Conservation (phyloP, 768 basidiomycete genomes). For the Mycena belliarum region DNA sequence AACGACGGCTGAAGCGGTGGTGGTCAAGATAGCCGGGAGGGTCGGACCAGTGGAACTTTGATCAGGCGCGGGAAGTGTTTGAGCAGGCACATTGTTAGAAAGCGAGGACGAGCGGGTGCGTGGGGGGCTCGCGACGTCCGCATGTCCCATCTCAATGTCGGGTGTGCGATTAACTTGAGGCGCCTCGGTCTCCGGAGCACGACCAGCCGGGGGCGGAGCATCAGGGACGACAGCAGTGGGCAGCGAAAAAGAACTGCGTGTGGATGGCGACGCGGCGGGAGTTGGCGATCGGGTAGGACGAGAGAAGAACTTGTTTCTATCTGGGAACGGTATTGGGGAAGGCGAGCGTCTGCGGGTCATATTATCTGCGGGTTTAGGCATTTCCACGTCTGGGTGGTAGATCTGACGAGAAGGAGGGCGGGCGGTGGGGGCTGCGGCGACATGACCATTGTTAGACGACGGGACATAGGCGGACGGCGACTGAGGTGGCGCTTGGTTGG, state of each 20-base stretch:
- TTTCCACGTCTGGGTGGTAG: background rate
- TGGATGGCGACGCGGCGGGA: background rate
- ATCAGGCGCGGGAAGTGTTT: background rate
- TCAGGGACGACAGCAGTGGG: background rate
- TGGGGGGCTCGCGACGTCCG: constrained; percentile 1
- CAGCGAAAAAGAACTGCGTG: background rate
- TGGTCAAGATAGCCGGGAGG: background rate
- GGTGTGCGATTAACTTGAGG: background rate
- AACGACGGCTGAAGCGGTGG: background rate
- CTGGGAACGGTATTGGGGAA: background rate
- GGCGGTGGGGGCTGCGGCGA: background rate
- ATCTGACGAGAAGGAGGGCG: constrained; percentile 1
- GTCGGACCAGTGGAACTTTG: background rate
- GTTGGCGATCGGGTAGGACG: background rate
- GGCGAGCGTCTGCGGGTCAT: background rate
- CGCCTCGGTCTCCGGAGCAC: background rate
- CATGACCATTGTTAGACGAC: background rate
- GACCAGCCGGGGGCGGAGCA: background rate
- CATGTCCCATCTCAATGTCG: constrained; percentile 10
- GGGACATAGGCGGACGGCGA: background rate
- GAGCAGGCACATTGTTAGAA: background rate
- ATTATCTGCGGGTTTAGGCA: background rate
- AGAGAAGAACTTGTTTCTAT: background rate
- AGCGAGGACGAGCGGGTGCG: background rate
- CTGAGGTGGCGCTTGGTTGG: background rate